phyloP scores from a whole-genome alignment of 257 asterid species.

The Paraleonurus japonicus region DNA sequence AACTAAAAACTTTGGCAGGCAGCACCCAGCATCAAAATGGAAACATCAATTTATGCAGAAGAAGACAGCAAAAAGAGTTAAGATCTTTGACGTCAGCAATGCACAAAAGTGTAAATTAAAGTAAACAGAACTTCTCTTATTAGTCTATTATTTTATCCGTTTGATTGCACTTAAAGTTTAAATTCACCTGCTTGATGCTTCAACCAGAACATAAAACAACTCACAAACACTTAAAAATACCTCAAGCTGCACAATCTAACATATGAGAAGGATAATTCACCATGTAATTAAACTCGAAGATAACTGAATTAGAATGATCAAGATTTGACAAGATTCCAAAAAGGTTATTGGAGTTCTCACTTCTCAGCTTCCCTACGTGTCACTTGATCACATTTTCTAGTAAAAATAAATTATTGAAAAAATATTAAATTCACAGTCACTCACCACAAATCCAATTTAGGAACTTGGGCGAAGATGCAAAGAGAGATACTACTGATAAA shows the following conservation, averaged over 20 bases:
- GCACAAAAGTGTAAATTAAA: constrained; percentile 15
- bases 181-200: background rate
- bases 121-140: constrained; percentile 10
- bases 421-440: background rate
- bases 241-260: constrained; percentile 15
- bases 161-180: background rate
- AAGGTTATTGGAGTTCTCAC: background rate
- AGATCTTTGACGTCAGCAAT: constrained; percentile 22
- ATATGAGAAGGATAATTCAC: background rate
- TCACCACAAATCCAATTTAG: background rate
- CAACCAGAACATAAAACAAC: constrained; percentile 17
- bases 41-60: background rate
- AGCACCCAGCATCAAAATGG: background rate
- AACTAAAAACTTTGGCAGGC: constrained; percentile 18
- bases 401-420: constrained; percentile 2
- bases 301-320: background rate
- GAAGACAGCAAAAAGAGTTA: constrained; percentile 20
- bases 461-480: constrained; percentile 10
- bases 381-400: constrained; percentile 7
- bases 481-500: background rate
- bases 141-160: background rate
- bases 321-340: background rate
- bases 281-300: background rate
- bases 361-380: background rate
- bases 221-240: background rate